A percentile compares a stretch with the other conserved stretches of the same genome.
These are phyloP conservation scores for Pyricularia sp. DNA, from an alignment of 2,329 filamentous ascomycete genomes.

Conservation along the genomic window DNA sequence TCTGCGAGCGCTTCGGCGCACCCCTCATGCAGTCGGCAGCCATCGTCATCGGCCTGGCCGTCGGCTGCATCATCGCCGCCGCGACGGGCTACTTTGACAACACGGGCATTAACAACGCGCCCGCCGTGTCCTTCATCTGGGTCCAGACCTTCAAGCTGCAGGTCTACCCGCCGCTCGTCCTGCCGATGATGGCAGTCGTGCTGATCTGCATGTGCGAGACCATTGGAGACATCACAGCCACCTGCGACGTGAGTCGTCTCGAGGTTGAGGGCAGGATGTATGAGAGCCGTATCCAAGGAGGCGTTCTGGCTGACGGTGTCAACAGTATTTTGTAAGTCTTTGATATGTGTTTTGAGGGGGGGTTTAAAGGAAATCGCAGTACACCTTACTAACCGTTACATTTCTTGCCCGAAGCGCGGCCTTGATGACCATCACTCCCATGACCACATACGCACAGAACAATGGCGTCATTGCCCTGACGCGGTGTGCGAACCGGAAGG, in stretches of 20 bases:
- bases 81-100: conserved; percentile 71
- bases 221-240: conserved; percentile 73
- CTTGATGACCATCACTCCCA: conserved; percentile 70
- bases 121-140: conserved; percentile 69
- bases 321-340: conserved; percentile 51
- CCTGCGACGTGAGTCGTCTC: conserved; percentile 69
- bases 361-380: neutral
- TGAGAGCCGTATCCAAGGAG: conserved; percentile 71
- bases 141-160: conserved; percentile 65
- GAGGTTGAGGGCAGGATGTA: conserved; percentile 64
- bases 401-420: conserved; percentile 35
- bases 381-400: neutral
- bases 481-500: conserved; percentile 70
- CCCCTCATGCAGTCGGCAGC: conserved; percentile 78
- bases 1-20: conserved; percentile 72
- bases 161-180: conserved; percentile 63
- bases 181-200: conserved; percentile 61
- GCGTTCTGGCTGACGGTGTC: conserved; percentile 67
- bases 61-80: conserved; percentile 70
- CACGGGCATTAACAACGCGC: conserved; percentile 62
- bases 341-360: neutral
- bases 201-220: conserved; percentile 71
- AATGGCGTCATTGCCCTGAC: conserved; percentile 79
- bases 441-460: conserved; percentile 76
- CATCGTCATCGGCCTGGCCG: conserved; percentile 64